Conservation (phyloP, 257 asterid genomes). For the Solanum sejunctum region DNA sequence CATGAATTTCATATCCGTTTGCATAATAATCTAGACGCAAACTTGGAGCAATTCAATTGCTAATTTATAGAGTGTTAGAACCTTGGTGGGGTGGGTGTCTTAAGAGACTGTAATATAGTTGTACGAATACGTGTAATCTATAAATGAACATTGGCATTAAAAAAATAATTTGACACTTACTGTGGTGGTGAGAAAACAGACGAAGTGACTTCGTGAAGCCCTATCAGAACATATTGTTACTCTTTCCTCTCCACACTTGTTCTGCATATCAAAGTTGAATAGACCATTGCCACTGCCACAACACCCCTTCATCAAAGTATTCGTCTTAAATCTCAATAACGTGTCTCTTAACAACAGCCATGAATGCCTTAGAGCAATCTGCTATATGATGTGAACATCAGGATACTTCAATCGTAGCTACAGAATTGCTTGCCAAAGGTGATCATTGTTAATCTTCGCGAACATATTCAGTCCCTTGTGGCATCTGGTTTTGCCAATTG, state of each 20-base stretch:
- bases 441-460: not conserved
- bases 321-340: not conserved
- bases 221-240: not conserved
- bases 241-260: too few relatives aligned
- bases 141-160: too few relatives aligned
- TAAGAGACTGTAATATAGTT: too few relatives aligned
- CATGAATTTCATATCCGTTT: not conserved
- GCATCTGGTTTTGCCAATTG: not conserved
- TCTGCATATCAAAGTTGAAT: too few relatives aligned
- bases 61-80: too few relatives aligned
- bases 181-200: too few relatives aligned
- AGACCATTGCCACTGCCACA: not conserved
- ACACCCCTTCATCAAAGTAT: not conserved
- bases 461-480: not conserved
- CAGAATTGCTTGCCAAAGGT: not conserved
- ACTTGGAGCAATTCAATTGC: too few relatives aligned
- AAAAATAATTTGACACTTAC: not conserved
- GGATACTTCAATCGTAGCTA: not conserved
- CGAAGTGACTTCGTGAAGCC: too few relatives aligned
- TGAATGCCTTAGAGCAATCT: not conserved
- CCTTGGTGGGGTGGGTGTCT: too few relatives aligned
- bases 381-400: not conserved
- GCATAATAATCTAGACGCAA: not conserved
- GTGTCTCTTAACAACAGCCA: not conserved
- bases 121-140: too few relatives aligned